Base-by-base conservation (phyloP, 2,329 filamentous ascomycete species). In the Penicillium sp. region DNA sequence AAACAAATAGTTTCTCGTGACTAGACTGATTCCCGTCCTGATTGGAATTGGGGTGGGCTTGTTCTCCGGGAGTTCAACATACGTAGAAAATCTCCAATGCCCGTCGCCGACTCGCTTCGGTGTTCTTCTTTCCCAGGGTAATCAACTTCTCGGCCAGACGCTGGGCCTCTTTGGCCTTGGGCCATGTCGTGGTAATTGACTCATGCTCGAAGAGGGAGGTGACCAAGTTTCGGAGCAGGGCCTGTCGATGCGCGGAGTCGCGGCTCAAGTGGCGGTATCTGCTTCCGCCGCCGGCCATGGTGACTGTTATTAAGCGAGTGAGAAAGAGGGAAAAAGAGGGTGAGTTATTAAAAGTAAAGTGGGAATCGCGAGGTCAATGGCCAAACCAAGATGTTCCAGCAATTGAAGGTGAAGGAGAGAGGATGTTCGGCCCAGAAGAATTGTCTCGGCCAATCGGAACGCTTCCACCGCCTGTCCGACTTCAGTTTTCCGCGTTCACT, bases 161-260 rank as follows among this genome's bases (percentile, higher is more conserved):
- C 78, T 99, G 94, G 21, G 94, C 90, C 80, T 99, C 94, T 78
- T 97, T 99, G 47, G 94, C 94, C 79, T 97, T 97, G 74, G 89
- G 87, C 83, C 90, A 97, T 78, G 94, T 96, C 50, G 94, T 99
- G 63, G 88, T 87, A 79, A 99, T 96, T 62, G 91, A 87, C 80
- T 99, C 94, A 76, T 96, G 87, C 76, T 90, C 84, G 78, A 99
- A 89, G 65, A 99, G 89, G 53, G 93, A 94, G 65, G 93, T 96
- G 74, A 97, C 92, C 60, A 99, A 83, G 78, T 97, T 97, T 71
- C 94, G 91, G 65, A 99, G 87, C 67, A 99, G 86, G 52, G 94
- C 93, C 79, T 93, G 86, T 73, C 94, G 86, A 75, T 97, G 94
- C 54, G 93, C 82, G 50, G 92, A 96, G 65, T 86, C 83, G 67